These are phyloP conservation scores for Crepidotus variabilis DNA, from an alignment of 768 basidiomycete genomes.

Conservation along the genomic window DNA sequence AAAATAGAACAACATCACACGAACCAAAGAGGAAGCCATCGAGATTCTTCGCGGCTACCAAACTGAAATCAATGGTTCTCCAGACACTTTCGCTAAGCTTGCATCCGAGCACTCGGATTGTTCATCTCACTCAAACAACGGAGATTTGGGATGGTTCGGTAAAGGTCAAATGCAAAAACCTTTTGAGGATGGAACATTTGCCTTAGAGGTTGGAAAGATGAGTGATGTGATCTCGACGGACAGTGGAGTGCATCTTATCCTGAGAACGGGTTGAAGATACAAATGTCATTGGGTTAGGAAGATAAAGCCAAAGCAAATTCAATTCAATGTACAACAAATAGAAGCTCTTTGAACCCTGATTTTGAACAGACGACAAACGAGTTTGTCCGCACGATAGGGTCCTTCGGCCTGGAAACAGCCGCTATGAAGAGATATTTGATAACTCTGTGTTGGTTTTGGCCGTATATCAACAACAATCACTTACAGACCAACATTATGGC, in stretches of 20 bases:
- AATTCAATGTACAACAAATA: neutral
- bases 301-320: neutral
- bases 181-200: slow-evolving; percentile 88
- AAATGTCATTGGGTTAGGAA: neutral
- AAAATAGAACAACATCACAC: slow-evolving; percentile 71
- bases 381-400: no score
- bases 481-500: no score
- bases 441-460: no score
- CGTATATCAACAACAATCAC: no score
- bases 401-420: no score
- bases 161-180: slow-evolving; percentile 95
- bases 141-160: slow-evolving; percentile 87
- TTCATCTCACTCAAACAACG: slow-evolving; percentile 74
- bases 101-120: slow-evolving; percentile 84
- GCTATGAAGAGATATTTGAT: no score
- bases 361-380: no score
- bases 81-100: slow-evolving; percentile 68
- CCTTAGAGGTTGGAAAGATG: slow-evolving; percentile 67
- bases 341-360: neutral
- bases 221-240: slow-evolving; percentile 85
- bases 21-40: slow-evolving; percentile 86
- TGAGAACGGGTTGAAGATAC: slow-evolving; percentile 69
- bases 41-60: slow-evolving; percentile 67
- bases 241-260: slow-evolving; percentile 91
- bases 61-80: slow-evolving; percentile 51